A percentile compares a stretch with the other conserved stretches of the same genome.
phyloP scores from a whole-genome alignment of 2,329 filamentous ascomycete species.

The Phaeosphaeriaceae sp. region DNA sequence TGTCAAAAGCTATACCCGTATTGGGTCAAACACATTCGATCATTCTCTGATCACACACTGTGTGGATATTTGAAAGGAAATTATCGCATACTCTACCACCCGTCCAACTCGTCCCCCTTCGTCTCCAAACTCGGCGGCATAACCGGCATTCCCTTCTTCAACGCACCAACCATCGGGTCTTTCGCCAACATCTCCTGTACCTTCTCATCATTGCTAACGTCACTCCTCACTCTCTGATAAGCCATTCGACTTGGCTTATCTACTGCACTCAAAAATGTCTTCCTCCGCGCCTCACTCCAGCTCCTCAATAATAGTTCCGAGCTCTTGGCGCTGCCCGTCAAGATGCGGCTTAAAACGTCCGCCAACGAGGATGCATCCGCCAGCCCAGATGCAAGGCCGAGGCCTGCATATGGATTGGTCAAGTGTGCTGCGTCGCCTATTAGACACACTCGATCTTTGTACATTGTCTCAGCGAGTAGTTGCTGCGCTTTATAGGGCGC shows the following conservation, averaged over 20 bases:
- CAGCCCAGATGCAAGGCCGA: constrained; percentile 45
- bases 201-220: constrained; percentile 36
- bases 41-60: neutral
- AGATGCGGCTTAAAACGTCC: constrained; percentile 32
- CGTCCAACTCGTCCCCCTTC: constrained; percentile 29
- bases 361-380: constrained; percentile 43
- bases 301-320: constrained; percentile 37
- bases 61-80: neutral
- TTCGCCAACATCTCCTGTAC: constrained; percentile 26
- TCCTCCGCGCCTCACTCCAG: constrained; percentile 43
- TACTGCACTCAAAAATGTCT: constrained; percentile 45
- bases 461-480: constrained; percentile 42
- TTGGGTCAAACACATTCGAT: neutral
- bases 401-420: constrained; percentile 48
- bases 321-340: constrained; percentile 20
- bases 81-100: constrained; percentile 25
- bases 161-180: constrained; percentile 37
- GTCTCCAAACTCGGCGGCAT: constrained; percentile 39
- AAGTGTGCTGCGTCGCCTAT: constrained; percentile 52
- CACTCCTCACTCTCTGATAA: constrained; percentile 33
- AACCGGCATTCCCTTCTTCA: constrained; percentile 41
- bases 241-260: constrained; percentile 42
- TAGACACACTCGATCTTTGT: constrained; percentile 35
- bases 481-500: constrained; percentile 54
- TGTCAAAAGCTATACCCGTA: no score